phyloP scores from a whole-genome alignment of 257 asterid genomes.

The Plantago ovata region DNA sequence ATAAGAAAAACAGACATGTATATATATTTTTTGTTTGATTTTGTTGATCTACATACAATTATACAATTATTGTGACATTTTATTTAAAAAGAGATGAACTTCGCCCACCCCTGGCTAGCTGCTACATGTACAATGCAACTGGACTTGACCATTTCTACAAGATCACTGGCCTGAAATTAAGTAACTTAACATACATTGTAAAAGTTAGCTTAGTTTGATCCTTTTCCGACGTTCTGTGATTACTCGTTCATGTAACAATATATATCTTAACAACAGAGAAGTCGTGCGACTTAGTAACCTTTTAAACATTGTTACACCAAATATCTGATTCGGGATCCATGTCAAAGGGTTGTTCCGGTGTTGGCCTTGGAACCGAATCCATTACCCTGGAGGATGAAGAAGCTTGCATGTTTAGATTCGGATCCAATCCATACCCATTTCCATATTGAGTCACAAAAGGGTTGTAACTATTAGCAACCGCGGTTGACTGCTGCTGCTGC shows the following conservation, averaged over 20 bases:
- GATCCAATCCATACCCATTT: slow-evolving; percentile 25
- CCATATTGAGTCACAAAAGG: slow-evolving; percentile 34
- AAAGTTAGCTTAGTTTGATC: slow-evolving; percentile 8
- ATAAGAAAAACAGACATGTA: no score
- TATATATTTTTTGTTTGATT: no score
- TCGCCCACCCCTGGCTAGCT: slow-evolving; percentile 4
- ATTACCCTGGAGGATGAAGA: slow-evolving; percentile 45
- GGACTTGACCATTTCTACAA: slow-evolving; percentile 1
- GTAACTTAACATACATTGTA: not conserved
- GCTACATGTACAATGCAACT: not conserved
- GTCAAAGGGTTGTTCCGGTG: slow-evolving; percentile 49
- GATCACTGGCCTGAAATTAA: not conserved
- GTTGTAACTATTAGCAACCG: slow-evolving; percentile 21
- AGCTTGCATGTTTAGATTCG: slow-evolving; percentile 14
- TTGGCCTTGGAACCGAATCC: slow-evolving; percentile 34
- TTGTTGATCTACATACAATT: no score
- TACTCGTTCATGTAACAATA: not conserved
- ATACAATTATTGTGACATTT: not conserved
- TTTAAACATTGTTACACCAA: slow-evolving; percentile 34
- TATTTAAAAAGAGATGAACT: slow-evolving; percentile 3
- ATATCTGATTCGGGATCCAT: slow-evolving; percentile 60
- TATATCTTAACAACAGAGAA: not conserved
- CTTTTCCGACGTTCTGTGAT: not conserved
- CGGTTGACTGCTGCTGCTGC: slow-evolving; percentile 14
- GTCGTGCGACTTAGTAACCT: not conserved